phyloP scores from a whole-genome alignment of 345 rosid species.

The Sonneratia caseolaris region DNA sequence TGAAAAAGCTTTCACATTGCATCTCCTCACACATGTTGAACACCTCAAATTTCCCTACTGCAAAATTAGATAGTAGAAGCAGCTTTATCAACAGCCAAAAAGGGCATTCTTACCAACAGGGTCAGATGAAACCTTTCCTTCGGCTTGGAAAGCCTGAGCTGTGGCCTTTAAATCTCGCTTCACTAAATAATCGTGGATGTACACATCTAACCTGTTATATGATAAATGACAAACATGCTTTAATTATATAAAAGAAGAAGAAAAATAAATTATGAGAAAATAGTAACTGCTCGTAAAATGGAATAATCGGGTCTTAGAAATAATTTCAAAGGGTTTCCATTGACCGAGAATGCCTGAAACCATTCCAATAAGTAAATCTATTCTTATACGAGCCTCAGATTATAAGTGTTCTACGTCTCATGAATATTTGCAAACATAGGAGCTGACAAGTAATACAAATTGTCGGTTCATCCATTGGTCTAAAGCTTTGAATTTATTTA shows the following conservation, averaged over 20 bases:
- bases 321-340: background rate
- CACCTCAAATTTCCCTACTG: background rate
- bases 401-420: background rate
- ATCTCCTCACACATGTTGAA: background rate
- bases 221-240: background rate
- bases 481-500: background rate
- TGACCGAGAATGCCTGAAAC: background rate
- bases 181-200: conserved; percentile 90
- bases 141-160: conserved; percentile 96
- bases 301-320: background rate
- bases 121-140: conserved; percentile 95
- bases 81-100: background rate
- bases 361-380: background rate
- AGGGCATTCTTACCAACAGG: conserved; percentile 64
- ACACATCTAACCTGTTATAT: conserved; percentile 79
- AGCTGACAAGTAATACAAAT: background rate
- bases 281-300: background rate
- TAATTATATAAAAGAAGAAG: background rate
- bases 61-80: background rate
- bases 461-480: background rate
- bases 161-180: conserved; percentile 92
- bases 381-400: background rate
- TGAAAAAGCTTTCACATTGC: background rate
- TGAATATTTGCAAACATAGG: background rate
- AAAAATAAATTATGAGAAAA: background rate